Conservation (phyloP, 2,329 filamentous ascomycete species). For the Alternaria tenuissima region DNA sequence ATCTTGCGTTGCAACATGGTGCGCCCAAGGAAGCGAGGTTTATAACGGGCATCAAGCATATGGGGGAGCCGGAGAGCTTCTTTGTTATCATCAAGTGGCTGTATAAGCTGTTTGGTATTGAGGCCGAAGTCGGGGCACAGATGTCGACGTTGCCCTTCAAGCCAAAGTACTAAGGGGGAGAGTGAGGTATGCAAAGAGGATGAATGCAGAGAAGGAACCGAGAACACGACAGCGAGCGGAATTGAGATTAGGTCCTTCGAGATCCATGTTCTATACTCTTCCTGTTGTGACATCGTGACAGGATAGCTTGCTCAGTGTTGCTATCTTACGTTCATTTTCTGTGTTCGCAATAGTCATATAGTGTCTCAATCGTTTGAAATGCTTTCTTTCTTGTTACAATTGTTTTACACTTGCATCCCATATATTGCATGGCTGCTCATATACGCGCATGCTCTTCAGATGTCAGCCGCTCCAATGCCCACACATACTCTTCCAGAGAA, state of each 20-base stretch:
- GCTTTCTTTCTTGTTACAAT: background rate
- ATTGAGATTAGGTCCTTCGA: background rate
- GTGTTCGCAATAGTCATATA: too few relatives aligned
- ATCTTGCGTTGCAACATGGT: conserved; percentile 62
- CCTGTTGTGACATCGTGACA: background rate
- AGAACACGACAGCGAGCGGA: background rate
- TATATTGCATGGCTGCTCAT: background rate
- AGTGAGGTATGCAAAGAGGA: background rate
- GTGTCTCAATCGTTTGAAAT: background rate
- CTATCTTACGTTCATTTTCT: background rate
- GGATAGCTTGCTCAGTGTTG: background rate
- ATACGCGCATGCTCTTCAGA: too few relatives aligned
- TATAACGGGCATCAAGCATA: conserved; percentile 56
- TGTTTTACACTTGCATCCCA: background rate
- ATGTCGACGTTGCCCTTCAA: conserved; percentile 58
- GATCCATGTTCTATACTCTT: background rate
- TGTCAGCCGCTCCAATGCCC: too few relatives aligned
- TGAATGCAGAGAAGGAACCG: background rate
- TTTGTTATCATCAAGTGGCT: conserved; percentile 59
- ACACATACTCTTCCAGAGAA: too few relatives aligned
- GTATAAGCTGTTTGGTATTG: conserved; percentile 57
- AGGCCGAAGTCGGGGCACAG: conserved; percentile 54
- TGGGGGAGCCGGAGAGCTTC: conserved; percentile 62
- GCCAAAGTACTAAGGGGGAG: conserved; percentile 50
- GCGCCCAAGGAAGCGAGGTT: conserved; percentile 62